phyloP scores from a whole-genome alignment of 2,329 filamentous ascomycete genomes.

The Paracorniculantispora psalliotae region DNA sequence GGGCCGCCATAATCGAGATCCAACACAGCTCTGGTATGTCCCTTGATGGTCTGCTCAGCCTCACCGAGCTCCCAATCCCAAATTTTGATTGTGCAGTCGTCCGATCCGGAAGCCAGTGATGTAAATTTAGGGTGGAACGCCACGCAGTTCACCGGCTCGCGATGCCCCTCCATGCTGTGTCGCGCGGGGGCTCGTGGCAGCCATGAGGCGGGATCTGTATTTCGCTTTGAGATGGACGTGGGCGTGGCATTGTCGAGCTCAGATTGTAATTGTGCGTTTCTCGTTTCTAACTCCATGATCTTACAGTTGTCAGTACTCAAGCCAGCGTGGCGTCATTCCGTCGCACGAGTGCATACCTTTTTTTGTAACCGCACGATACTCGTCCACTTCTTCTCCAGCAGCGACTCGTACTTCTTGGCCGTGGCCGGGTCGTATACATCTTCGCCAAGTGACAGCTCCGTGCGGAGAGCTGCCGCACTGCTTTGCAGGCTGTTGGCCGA shows the following conservation, averaged over 20 bases:
- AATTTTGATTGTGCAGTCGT: constrained; percentile 91
- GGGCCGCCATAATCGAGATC: constrained; percentile 90
- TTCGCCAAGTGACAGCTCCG: constrained; percentile 70
- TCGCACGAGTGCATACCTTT: constrained; percentile 56
- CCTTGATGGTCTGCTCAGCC: constrained; percentile 83
- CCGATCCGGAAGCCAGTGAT: constrained; percentile 82
- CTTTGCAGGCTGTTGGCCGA: constrained; percentile 66
- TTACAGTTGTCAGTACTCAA: constrained; percentile 29
- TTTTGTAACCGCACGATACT: constrained; percentile 92
- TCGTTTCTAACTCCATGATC: constrained; percentile 91
- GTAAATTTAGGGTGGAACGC: constrained; percentile 92
- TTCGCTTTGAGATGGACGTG: constrained; percentile 67
- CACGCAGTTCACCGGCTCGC: constrained; percentile 75
- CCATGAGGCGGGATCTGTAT: constrained; percentile 82
- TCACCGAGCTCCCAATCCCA: constrained; percentile 97
- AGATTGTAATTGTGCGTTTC: constrained; percentile 65
- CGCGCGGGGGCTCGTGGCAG: constrained; percentile 77
- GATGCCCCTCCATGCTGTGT: constrained; percentile 78
- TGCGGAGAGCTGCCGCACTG: constrained; percentile 65
- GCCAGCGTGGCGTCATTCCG: background rate
- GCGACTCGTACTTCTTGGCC: constrained; percentile 87
- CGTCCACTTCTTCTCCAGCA: constrained; percentile 98
- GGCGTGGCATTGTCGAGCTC: constrained; percentile 82
- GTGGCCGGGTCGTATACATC: constrained; percentile 71
- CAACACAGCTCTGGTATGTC: constrained; percentile 81